phyloP scores from a whole-genome alignment of 306 rosid genomes.

The Trifolium subterraneum region DNA sequence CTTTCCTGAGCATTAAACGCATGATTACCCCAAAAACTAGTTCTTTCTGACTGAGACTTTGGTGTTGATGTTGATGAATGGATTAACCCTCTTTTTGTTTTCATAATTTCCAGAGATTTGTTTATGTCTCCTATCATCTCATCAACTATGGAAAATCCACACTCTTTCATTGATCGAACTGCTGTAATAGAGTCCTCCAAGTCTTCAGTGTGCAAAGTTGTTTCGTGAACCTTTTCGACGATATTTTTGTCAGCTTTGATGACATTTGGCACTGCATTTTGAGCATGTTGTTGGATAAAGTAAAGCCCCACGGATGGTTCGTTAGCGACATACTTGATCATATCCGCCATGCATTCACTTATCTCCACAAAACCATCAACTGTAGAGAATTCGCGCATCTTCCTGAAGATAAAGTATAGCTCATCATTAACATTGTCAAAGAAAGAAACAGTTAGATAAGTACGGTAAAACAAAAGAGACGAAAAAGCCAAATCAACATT shows the following conservation, averaged over 20 bases:
- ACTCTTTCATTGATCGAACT: conserved; percentile 80
- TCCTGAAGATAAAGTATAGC: conserved; percentile 53
- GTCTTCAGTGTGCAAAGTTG: conserved; percentile 76
- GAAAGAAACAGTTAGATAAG: conserved; percentile 33
- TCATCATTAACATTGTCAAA: conserved; percentile 58
- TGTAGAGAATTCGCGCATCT: conserved; percentile 86
- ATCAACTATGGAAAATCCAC: conserved; percentile 71
- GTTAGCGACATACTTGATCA: conserved; percentile 79
- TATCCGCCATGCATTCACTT: conserved; percentile 79
- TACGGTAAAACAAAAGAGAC: conserved; percentile 9
- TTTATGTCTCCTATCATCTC: conserved; percentile 85
- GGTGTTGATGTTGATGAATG: conserved; percentile 48
- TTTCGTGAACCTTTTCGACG: conserved; percentile 65
- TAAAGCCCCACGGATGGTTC: conserved; percentile 94
- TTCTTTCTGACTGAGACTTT: conserved; percentile 51
- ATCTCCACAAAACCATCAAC: conserved; percentile 90
- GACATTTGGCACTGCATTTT: conserved; percentile 75
- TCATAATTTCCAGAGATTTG: conserved; percentile 64
- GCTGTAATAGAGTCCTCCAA: conserved; percentile 74
- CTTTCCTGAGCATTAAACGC: conserved; percentile 40
- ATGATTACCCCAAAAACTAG: conserved; percentile 53
- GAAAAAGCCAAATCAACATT: conserved; percentile 22
- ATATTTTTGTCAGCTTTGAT: conserved; percentile 56
- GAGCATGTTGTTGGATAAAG: conserved; percentile 87
- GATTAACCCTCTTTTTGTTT: conserved; percentile 67